Conservation (phyloP, 768 basidiomycete species). For the Royoungia palumana region DNA sequence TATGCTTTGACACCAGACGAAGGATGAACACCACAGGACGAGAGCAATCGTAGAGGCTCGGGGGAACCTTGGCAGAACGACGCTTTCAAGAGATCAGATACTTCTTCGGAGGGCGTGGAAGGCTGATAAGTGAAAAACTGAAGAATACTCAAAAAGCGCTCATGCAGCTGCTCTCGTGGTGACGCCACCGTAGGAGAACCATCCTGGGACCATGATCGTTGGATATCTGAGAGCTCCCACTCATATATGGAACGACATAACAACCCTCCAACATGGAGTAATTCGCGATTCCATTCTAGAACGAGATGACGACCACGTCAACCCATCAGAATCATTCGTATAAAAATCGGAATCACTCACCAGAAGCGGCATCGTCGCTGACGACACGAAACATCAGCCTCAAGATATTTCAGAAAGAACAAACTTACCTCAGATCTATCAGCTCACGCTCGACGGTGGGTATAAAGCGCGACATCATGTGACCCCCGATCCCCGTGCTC, state of each 20-base stretch:
- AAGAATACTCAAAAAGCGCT: slow-evolving; percentile 2
- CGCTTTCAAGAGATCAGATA: slow-evolving; percentile 64
- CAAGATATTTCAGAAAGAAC: background rate
- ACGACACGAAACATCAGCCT: background rate
- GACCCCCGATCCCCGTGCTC: slow-evolving; percentile 10
- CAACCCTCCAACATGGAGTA: slow-evolving; percentile 80
- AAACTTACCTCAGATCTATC: slow-evolving; percentile 9
- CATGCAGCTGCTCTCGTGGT: background rate
- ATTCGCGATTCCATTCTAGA: slow-evolving; percentile 84
- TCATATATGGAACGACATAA: slow-evolving; percentile 82
- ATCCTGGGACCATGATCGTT: slow-evolving; percentile 13
- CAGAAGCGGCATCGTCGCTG: slow-evolving; percentile 41
- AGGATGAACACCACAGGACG: slow-evolving; percentile 65
- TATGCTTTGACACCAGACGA: slow-evolving; percentile 68
- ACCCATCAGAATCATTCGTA: background rate
- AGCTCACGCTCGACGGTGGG: slow-evolving; percentile 13
- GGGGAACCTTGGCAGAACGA: slow-evolving; percentile 71
- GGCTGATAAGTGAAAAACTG: slow-evolving; percentile 9
- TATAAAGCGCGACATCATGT: slow-evolving; percentile 8
- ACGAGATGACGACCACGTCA: background rate
- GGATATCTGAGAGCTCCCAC: slow-evolving; percentile 62
- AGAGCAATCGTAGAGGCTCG: slow-evolving; percentile 66
- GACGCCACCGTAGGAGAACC: no score
- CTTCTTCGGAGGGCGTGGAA: slow-evolving; percentile 69
- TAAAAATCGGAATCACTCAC: slow-evolving; percentile 32